These are phyloP conservation scores for Saitozyma podzolica DNA, from an alignment of 768 basidiomycete genomes.

Conservation along the genomic window DNA sequence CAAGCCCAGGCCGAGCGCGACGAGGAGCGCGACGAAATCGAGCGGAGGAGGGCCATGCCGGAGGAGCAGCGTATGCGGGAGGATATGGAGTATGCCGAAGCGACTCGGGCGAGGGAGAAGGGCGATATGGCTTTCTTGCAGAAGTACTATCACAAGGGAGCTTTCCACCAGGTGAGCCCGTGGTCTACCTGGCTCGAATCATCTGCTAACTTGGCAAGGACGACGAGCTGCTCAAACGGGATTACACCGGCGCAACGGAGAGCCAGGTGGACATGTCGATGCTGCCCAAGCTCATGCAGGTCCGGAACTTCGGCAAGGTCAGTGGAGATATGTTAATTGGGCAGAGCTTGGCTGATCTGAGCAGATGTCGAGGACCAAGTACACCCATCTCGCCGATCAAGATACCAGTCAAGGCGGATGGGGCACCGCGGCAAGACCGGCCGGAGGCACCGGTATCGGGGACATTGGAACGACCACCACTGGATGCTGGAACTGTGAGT, in stretches of 20 bases:
- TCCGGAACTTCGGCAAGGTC: constrained; percentile 71
- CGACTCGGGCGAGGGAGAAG: constrained; percentile 73
- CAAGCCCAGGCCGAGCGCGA: constrained; percentile 79
- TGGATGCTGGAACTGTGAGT: constrained; percentile 79
- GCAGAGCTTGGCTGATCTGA: background rate
- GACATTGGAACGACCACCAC: constrained; percentile 37
- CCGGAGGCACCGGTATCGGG: constrained; percentile 25
- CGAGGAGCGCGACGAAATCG: constrained; percentile 84
- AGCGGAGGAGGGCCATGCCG: constrained; percentile 84
- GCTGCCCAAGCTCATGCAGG: constrained; percentile 95
- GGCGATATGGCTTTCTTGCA: constrained; percentile 90
- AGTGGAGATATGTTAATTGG: constrained; percentile 3
- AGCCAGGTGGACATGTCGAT: constrained; percentile 83
- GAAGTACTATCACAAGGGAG: constrained; percentile 99
- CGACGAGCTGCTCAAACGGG: constrained; percentile 76
- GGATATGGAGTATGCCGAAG: constrained; percentile 81
- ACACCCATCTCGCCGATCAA: constrained; percentile 92
- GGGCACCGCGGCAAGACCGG: constrained; percentile 31
- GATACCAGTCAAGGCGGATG: constrained; percentile 68
- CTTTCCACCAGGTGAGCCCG: constrained; percentile 82
- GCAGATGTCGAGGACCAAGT: constrained; percentile 68
- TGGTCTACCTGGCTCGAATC: background rate
- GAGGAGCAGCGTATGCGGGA: constrained; percentile 91
- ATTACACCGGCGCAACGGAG: constrained; percentile 86
- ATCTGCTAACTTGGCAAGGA: constrained; percentile 60